phyloP scores from a whole-genome alignment of 2,329 filamentous ascomycete genomes.

The Zasmidium citrigriseum region DNA sequence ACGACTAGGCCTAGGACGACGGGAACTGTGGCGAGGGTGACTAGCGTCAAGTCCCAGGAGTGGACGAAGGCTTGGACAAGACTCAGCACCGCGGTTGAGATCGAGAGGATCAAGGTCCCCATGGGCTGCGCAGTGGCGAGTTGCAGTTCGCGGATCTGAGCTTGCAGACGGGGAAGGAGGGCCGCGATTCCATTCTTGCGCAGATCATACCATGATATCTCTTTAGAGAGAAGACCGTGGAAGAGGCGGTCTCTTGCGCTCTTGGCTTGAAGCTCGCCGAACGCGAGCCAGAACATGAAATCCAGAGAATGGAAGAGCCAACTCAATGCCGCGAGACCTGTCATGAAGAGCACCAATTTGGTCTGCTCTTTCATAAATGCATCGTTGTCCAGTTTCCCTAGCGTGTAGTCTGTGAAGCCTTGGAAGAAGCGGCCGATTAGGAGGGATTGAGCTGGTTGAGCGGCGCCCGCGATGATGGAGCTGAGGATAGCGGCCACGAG shows the following conservation, averaged over 20 bases:
- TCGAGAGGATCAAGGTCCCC: conserved; percentile 66
- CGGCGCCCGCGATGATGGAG: conserved; percentile 61
- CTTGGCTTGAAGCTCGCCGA: conserved; percentile 78
- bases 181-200: conserved; percentile 70
- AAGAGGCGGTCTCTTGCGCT: conserved; percentile 68
- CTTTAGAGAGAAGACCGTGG: conserved; percentile 65
- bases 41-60: conserved; percentile 81
- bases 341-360: conserved; percentile 63
- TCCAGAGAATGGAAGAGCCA: conserved; percentile 70
- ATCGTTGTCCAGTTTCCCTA: conserved; percentile 50
- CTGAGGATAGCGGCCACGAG: conserved; percentile 58
- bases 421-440: conserved; percentile 76
- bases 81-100: conserved; percentile 65
- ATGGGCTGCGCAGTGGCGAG: conserved; percentile 77
- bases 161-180: conserved; percentile 70
- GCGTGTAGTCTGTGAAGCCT: conserved; percentile 66
- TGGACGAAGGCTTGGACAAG: conserved; percentile 72
- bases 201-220: conserved; percentile 81
- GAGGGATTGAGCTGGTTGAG: conserved; percentile 67
- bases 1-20: conserved; percentile 63
- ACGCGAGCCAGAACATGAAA: conserved; percentile 70
- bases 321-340: conserved; percentile 62
- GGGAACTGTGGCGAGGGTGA: conserved; percentile 73
- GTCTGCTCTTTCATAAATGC: conserved; percentile 60
- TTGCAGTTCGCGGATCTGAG: conserved; percentile 82